Evolutionary conservation across 352 stramenopile species (phyloP), one percentile per base, ranked within the genome.

Genomic region (Blastocystis sp.): DNA sequence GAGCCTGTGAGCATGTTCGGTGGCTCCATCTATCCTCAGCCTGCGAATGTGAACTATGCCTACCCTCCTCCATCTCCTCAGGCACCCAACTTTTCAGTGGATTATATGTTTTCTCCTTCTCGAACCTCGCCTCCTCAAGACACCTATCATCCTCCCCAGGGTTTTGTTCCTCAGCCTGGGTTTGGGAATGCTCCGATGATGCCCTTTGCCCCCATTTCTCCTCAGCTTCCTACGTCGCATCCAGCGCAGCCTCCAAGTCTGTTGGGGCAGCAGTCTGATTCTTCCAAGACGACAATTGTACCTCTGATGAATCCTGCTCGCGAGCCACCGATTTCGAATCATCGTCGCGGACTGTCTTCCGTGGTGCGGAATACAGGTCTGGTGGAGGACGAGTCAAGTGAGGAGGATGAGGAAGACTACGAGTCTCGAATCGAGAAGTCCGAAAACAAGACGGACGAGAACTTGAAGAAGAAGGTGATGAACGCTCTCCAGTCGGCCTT

Each of bases 381-480:
- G 4, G 29, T 82, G 13, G 73, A 82, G 56, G 73, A 82, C 56
- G 73, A 80, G 4, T 39, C 45, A 15, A 54, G 69, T n/a, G 76
- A 87, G 34, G 64, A 76, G 41, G 61, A 76, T 34, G 75, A 84
- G 70, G 75, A 73, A 26, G 77, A 88, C 45, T 88, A 88, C 55
- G 77, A 88, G 64, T 61, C 77, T 9, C 77, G 53, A 39, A 63
- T 88, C 55, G 77, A 88, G 77, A 88, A 88, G 47, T 62, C n/a
- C 20, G 77, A 88, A 41, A 37, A 61, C 20, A 77, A 77, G 64
- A 61, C 61, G 18, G 77, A 88, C 55, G 77, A 88, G 18, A 41
- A 23, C 5, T 34, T 88, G 43, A 88, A 88, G 77, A n/a, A n/a
- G 6, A 88, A 88, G 29, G 77, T 88, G 43, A 88, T 88, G 77